A percentile compares a stretch with the other conserved stretches of the same genome.
These are phyloP conservation scores for Chaetothyriales sp. DNA, from an alignment of 2,329 filamentous ascomycete species.

Conservation along the genomic window DNA sequence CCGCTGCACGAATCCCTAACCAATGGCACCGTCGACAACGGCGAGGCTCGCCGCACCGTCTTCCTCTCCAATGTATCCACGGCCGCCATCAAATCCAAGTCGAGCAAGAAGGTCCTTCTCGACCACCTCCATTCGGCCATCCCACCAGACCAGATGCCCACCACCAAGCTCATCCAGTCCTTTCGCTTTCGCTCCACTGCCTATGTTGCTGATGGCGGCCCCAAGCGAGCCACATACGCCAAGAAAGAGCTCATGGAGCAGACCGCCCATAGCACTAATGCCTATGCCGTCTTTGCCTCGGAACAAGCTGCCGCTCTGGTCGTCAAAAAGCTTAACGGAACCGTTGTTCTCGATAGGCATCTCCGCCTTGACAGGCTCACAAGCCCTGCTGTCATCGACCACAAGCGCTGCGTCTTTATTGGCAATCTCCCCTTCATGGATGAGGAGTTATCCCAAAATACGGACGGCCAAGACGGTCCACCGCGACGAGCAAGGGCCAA, in stretches of 20 bases:
- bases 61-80: slow-evolving; percentile 87
- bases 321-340: slow-evolving; percentile 66
- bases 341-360: slow-evolving; percentile 70
- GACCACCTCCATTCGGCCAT: slow-evolving; percentile 68
- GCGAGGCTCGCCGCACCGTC: slow-evolving; percentile 78
- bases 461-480: slow-evolving; percentile 51
- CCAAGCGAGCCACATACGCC: slow-evolving; percentile 88
- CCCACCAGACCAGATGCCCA: slow-evolving; percentile 35
- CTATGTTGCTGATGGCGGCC: slow-evolving; percentile 61
- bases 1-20: slow-evolving; percentile 29
- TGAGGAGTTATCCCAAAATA: slow-evolving; percentile 57
- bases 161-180: slow-evolving; percentile 66
- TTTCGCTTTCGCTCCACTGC: slow-evolving; percentile 89
- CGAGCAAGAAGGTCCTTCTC: slow-evolving; percentile 63
- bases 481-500: slow-evolving; percentile 59
- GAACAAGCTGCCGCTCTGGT: slow-evolving; percentile 62
- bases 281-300: slow-evolving; percentile 80
- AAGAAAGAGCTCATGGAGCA: slow-evolving; percentile 81
- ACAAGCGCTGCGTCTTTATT: slow-evolving; percentile 86
- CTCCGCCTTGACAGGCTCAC: slow-evolving; percentile 82
- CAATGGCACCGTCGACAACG: slow-evolving; percentile 28
- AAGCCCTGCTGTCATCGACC: slow-evolving; percentile 68
- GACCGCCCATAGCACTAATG: slow-evolving; percentile 86
- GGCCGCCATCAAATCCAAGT: slow-evolving; percentile 67
- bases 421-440: slow-evolving; percentile 95